phyloP scores from a whole-genome alignment of 2,329 filamentous ascomycete species.

The Lizonia empirigonia region DNA sequence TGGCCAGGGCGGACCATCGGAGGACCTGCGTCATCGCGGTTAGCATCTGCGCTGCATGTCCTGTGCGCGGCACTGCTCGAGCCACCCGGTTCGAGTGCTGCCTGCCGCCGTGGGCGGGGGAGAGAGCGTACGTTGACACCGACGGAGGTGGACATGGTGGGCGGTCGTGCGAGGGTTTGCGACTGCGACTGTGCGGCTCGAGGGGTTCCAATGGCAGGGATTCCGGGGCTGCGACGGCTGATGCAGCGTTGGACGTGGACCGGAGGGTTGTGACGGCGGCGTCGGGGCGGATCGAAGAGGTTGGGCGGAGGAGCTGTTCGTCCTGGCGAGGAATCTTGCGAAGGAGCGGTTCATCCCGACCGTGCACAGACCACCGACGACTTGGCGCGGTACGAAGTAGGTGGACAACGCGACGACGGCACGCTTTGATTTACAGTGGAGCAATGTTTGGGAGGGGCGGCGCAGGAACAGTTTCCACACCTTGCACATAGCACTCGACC shows the following conservation, averaged over 20 bases:
- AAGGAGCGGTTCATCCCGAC: no score
- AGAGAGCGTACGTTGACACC: slow-evolving; percentile 58
- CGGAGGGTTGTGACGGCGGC: slow-evolving; percentile 25
- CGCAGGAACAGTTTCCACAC: slow-evolving; percentile 4
- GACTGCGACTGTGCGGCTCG: slow-evolving; percentile 23
- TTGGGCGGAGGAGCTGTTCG: slow-evolving; percentile 28
- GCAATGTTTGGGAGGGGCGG: slow-evolving; percentile 15
- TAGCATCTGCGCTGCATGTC: slow-evolving; percentile 26
- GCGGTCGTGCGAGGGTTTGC: slow-evolving; percentile 29
- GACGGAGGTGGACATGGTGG: slow-evolving; percentile 54
- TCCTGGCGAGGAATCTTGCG: no score
- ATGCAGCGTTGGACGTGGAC: slow-evolving; percentile 21
- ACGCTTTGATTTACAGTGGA: not conserved
- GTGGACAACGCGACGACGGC: not conserved
- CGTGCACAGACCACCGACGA: slow-evolving; percentile 1
- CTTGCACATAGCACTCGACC: not conserved
- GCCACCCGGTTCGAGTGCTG: not conserved
- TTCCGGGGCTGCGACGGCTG: slow-evolving; percentile 25
- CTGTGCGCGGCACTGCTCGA: slow-evolving; percentile 4
- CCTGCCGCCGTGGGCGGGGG: not conserved
- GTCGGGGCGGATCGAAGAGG: slow-evolving; percentile 31
- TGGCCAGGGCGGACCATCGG: slow-evolving; percentile 91
- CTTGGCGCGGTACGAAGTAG: slow-evolving; percentile 31
- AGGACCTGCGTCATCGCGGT: slow-evolving; percentile 70
- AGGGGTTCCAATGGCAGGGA: slow-evolving; percentile 41